These are phyloP conservation scores for Epichloe coenophiala DNA, from an alignment of 2,329 filamentous ascomycete species.

Conservation along the genomic window DNA sequence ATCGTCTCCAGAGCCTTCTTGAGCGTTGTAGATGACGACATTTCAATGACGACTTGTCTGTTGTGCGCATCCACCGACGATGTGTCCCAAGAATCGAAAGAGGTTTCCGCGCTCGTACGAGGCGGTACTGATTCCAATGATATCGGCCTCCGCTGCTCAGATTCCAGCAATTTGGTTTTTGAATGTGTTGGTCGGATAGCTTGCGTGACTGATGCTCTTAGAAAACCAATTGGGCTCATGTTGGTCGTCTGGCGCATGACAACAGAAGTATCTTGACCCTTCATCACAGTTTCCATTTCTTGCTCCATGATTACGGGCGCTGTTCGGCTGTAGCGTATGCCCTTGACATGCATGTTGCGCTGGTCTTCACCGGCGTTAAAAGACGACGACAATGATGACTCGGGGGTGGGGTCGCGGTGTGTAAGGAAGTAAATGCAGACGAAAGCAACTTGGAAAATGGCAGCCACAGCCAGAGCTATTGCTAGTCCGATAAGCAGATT, in stretches of 20 bases:
- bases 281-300: slow-evolving; percentile 21
- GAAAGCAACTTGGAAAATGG: slow-evolving; percentile 35
- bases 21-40: slow-evolving; percentile 30
- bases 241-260: slow-evolving; percentile 22
- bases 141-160: slow-evolving; percentile 27
- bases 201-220: slow-evolving; percentile 27
- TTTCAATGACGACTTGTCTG: slow-evolving; percentile 42
- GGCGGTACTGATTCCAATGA: slow-evolving; percentile 34
- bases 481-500: slow-evolving; percentile 30
- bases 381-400: slow-evolving; percentile 11
- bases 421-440: slow-evolving; percentile 30
- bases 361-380: slow-evolving; percentile 14
- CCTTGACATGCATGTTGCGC: slow-evolving; percentile 28
- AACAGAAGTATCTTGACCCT: slow-evolving; percentile 26
- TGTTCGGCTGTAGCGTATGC: slow-evolving; percentile 38
- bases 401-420: slow-evolving; percentile 16
- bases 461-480: slow-evolving; percentile 30
- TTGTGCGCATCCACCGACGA: slow-evolving; percentile 51
- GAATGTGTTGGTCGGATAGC: slow-evolving; percentile 43
- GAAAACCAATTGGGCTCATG: slow-evolving; percentile 12
- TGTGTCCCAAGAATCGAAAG: slow-evolving; percentile 66
- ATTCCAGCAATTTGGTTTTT: slow-evolving; percentile 38
- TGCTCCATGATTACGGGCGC: slow-evolving; percentile 19
- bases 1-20: slow-evolving; percentile 55
- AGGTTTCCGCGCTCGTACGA: slow-evolving; percentile 35